Evolutionary conservation across 2,329 filamentous ascomycete genomes (phyloP).

Genomic region (Trichoderma oligosporum): DNA sequence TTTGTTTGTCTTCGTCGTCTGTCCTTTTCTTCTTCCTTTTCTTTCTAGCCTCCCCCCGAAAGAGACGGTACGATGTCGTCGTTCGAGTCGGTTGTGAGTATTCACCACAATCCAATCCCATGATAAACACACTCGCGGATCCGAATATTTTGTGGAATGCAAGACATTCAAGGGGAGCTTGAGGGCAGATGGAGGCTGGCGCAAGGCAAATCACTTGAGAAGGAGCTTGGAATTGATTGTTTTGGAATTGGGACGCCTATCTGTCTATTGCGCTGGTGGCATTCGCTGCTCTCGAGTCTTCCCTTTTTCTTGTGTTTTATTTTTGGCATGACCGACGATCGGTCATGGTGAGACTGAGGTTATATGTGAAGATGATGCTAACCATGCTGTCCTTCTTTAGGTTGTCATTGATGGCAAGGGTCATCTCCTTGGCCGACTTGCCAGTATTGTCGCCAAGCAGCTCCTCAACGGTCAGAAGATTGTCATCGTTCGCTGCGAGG

Average conservation of each 20-base stretch:
- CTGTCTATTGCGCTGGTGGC: not conserved
- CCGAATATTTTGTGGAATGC: conserved; percentile 13
- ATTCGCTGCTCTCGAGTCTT: conserved; percentile 10
- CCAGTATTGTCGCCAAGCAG: conserved; percentile 98
- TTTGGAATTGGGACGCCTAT: not conserved
- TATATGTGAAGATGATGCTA: conserved; percentile 21
- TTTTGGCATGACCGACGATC: not conserved
- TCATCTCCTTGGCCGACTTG: conserved; percentile 98
- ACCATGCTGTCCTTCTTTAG: conserved; percentile 43
- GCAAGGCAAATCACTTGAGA: not conserved
- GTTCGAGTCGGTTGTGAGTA: conserved; percentile 69
- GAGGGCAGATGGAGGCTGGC: conserved; percentile 7
- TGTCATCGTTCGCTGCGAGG: conserved; percentile 97
- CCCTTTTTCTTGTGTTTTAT: not conserved
- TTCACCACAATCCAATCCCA: conserved; percentile 19
- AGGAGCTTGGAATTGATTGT: conserved; percentile 6
- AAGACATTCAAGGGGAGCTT: not conserved
- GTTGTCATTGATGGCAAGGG: conserved; percentile 99
- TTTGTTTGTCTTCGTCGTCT: conserved; percentile 36
- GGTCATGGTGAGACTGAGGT: not conserved
- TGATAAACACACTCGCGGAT: conserved; percentile 8
- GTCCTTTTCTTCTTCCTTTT: conserved; percentile 32
- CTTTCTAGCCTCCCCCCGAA: conserved; percentile 31
- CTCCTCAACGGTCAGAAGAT: conserved; percentile 99
- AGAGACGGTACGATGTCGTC: conserved; percentile 58